Evolutionary conservation across 2,329 filamentous ascomycete genomes (phyloP).

Genomic region (Diaporthe citri): DNA sequence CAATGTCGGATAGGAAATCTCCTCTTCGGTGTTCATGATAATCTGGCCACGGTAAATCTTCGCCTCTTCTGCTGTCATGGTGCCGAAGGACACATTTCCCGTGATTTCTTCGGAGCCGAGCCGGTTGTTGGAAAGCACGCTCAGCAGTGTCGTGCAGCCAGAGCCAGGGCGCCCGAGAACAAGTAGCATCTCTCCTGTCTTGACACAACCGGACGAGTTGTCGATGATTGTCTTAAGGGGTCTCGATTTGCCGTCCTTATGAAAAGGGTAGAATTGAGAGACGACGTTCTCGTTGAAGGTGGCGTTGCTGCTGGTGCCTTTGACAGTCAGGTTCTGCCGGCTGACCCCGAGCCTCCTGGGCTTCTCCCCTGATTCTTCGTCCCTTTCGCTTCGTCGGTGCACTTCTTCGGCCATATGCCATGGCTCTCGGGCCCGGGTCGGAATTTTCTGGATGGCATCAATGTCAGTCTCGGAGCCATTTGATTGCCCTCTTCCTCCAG

Average conservation of each 20-base stretch:
- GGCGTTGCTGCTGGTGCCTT: conserved; percentile 71
- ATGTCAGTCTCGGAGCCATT: neutral
- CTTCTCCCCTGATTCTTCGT: neutral
- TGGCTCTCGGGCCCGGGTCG: neutral
- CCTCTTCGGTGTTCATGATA: conserved; percentile 72
- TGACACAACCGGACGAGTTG: conserved; percentile 75
- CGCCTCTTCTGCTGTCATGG: conserved; percentile 56
- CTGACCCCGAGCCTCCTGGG: conserved; percentile 67
- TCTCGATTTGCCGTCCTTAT: conserved; percentile 65
- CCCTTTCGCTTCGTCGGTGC: neutral
- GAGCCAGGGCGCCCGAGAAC: conserved; percentile 75
- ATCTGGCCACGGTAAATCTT: conserved; percentile 47
- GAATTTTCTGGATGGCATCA: neutral
- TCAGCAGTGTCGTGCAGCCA: conserved; percentile 68
- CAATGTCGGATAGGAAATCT: conserved; percentile 65
- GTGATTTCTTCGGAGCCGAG: conserved; percentile 68
- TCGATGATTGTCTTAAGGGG: conserved; percentile 76
- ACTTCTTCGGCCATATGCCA: conserved; percentile 8
- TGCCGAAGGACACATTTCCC: conserved; percentile 71
- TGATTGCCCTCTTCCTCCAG: neutral
- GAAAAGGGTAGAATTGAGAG: conserved; percentile 69
- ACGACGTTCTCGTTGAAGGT: conserved; percentile 75
- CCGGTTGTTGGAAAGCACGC: conserved; percentile 75
- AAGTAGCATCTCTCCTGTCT: conserved; percentile 79
- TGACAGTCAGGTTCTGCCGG: conserved; percentile 74